Evolutionary conservation across 1,139 yeast genomes (phyloP).

Genomic region (Yarrowia galli): DNA sequence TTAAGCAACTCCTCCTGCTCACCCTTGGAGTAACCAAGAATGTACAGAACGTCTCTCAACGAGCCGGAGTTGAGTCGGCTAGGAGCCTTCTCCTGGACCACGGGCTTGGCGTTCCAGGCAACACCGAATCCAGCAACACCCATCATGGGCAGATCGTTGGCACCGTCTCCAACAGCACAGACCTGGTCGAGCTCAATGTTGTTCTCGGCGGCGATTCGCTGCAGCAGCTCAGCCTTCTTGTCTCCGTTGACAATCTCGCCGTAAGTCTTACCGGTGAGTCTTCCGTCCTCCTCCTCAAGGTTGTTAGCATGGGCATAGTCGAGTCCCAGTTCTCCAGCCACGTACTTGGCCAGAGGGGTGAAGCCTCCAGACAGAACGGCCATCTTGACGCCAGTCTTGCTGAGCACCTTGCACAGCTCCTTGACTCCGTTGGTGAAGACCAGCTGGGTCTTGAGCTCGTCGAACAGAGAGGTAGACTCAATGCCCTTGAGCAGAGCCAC

Average conservation of each 20-base stretch:
- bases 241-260: constrained; percentile 90
- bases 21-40: constrained; percentile 73
- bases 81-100: constrained; percentile 82
- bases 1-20: constrained; percentile 51
- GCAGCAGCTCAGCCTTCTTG: constrained; percentile 76
- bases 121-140: constrained; percentile 88
- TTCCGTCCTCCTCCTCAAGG: constrained; percentile 57
- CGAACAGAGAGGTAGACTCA: constrained; percentile 73
- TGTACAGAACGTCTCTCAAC: constrained; percentile 76
- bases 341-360: constrained; percentile 80
- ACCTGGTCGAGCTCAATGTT: constrained; percentile 59
- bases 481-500: constrained; percentile 83
- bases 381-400: constrained; percentile 66
- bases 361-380: constrained; percentile 97
- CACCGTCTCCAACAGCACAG: constrained; percentile 97
- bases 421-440: constrained; percentile 82
- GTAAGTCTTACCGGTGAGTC: constrained; percentile 60
- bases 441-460: constrained; percentile 72
- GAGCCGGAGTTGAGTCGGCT: constrained; percentile 74
- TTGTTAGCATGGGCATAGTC: constrained; percentile 90
- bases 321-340: constrained; percentile 70
- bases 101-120: constrained; percentile 98
- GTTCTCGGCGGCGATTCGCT: constrained; percentile 70
- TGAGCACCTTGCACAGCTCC: constrained; percentile 70
- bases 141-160: constrained; percentile 96